Percentiles rank a stretch among this genome's conserved stretches.
Evolutionary conservation across 345 rosid genomes (phyloP).

Genomic region (Eucalyptus lansdowneana): DNA sequence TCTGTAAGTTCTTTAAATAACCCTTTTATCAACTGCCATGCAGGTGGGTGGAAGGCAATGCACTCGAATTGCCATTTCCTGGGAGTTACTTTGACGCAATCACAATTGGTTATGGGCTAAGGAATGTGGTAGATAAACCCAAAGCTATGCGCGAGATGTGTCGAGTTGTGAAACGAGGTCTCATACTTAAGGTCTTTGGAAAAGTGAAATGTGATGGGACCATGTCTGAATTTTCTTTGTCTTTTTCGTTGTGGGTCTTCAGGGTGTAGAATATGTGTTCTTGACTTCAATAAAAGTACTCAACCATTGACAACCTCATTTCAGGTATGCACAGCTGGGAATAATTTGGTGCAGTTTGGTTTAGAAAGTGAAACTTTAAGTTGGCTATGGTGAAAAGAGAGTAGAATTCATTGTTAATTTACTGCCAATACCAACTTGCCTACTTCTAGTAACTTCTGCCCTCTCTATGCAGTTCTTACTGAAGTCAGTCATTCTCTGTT

Average conservation of each 20-base stretch:
- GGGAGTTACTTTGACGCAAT: constrained; percentile 66
- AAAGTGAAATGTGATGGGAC: neutral
- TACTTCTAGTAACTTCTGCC: neutral
- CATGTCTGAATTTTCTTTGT: neutral
- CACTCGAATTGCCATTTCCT: constrained; percentile 59
- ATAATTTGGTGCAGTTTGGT: neutral
- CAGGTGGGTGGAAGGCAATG: constrained; percentile 87
- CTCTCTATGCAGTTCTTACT: neutral
- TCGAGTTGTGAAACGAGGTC: constrained; percentile 78
- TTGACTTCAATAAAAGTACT: constrained; percentile 74
- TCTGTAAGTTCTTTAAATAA: neutral
- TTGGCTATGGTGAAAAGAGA: neutral
- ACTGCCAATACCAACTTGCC: neutral
- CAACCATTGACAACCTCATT: constrained; percentile 27
- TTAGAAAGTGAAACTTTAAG: neutral
- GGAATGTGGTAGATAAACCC: constrained; percentile 56
- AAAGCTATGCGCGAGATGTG: constrained; percentile 56
- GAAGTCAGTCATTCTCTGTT: neutral
- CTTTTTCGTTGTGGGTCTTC: neutral
- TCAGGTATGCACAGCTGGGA: constrained; percentile 38
- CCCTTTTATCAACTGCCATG: neutral
- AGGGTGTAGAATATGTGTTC: constrained; percentile 66
- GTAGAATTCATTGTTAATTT: neutral
- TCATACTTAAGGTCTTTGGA: neutral
- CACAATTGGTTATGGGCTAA: constrained; percentile 81